Conservation (phyloP, 108 stramenopile genomes). For the Fistulifera pelliculosa region DNA sequence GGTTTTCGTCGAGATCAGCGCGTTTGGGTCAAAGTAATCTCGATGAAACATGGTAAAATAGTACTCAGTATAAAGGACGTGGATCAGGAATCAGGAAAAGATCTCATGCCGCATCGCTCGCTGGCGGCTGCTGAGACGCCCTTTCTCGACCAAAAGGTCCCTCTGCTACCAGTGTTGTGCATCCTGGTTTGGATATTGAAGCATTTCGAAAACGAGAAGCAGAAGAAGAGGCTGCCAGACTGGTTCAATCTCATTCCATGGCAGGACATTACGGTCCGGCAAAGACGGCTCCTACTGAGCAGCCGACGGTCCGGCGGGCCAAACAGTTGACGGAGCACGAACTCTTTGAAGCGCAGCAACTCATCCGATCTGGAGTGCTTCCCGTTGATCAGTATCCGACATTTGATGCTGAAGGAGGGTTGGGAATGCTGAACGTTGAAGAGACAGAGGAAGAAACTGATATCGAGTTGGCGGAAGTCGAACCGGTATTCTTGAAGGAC, state of each 20-base stretch:
- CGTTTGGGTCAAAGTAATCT: conserved; percentile 89
- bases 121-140: conserved; percentile 10
- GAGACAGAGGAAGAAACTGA: conserved; percentile 95
- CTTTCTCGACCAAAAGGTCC: neutral
- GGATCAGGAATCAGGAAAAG: conserved; percentile 84
- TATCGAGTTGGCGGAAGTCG: conserved; percentile 88
- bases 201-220: conserved; percentile 55
- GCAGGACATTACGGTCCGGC: conserved; percentile 8
- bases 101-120: conserved; percentile 83
- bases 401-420: conserved; percentile 86
- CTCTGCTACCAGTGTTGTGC: conserved; percentile 55
- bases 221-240: conserved; percentile 47
- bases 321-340: conserved; percentile 93
- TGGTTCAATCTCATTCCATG: conserved; percentile 13
- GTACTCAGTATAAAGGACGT: conserved; percentile 89
- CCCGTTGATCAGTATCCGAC: conserved; percentile 95
- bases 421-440: conserved; percentile 89
- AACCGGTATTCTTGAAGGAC: conserved; percentile 94
- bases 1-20: conserved; percentile 61
- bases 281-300: conserved; percentile 5
- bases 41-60: conserved; percentile 46
- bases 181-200: conserved; percentile 84
- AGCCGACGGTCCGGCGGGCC: conserved; percentile 32
- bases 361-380: conserved; percentile 93
- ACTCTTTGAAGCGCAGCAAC: conserved; percentile 94